Conservation (phyloP, 306 rosid species). For the Pterocarpus macrocarpus region DNA sequence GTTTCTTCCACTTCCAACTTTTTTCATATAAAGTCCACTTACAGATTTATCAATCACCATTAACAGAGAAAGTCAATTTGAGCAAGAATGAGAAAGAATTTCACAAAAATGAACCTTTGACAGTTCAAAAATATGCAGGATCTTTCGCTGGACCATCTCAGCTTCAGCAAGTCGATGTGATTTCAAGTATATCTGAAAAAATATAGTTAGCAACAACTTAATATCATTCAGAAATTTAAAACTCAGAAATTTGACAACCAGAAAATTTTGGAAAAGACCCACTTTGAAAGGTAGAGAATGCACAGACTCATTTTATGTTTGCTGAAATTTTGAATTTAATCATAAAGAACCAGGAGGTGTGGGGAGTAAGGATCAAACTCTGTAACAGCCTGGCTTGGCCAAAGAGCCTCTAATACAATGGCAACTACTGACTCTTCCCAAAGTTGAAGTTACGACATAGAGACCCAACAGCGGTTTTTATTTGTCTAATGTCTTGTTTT, state of each 20-base stretch:
- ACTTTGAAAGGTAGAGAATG: slow-evolving; percentile 2
- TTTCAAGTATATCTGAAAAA: slow-evolving; percentile 69
- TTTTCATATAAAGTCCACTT: neutral
- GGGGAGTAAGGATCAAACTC: neutral
- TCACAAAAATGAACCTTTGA: slow-evolving; percentile 66
- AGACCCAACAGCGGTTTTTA: neutral
- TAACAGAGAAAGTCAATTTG: slow-evolving; percentile 12
- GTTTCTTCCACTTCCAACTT: neutral
- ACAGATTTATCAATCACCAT: slow-evolving; percentile 14
- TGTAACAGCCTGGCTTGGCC: neutral
- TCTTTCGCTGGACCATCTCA: slow-evolving; percentile 82
- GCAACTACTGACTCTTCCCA: slow-evolving; percentile 26
- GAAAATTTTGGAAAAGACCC: slow-evolving; percentile 31
- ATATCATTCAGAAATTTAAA: slow-evolving; percentile 32
- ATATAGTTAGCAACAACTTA: slow-evolving; percentile 34
- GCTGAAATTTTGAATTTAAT: slow-evolving; percentile 26
- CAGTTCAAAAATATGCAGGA: slow-evolving; percentile 79
- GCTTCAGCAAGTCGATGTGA: slow-evolving; percentile 72
- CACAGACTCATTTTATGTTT: slow-evolving; percentile 3
- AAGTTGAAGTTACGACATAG: neutral
- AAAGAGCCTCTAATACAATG: slow-evolving; percentile 20
- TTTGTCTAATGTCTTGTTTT: slow-evolving; percentile 22
- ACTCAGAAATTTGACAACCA: slow-evolving; percentile 23
- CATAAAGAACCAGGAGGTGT: neutral
- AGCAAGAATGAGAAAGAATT: slow-evolving; percentile 33